Conservation (phyloP, 139 green algal genomes). For the Chlamydomonas urium region DNA sequence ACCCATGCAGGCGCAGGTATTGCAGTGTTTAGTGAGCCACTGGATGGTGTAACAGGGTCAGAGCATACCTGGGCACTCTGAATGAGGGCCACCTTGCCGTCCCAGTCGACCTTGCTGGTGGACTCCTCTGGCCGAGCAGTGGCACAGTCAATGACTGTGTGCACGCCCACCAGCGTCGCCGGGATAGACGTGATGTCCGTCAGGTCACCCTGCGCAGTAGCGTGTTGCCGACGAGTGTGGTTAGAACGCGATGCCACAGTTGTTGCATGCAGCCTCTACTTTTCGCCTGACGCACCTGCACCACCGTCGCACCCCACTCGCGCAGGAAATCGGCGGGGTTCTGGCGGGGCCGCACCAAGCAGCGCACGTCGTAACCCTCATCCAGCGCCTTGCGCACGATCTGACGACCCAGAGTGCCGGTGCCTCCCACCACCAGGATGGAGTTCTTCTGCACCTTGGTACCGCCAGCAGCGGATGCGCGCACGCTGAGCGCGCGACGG, state of each 20-base stretch:
- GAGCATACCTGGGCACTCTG: conserved; percentile 71
- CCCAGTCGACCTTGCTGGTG: conserved; percentile 91
- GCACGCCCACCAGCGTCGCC: conserved; percentile 92
- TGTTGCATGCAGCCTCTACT: not conserved
- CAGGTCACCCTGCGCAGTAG: conserved; percentile 77
- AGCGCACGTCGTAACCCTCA: conserved; percentile 97
- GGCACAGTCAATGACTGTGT: conserved; percentile 94
- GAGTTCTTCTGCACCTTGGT: conserved; percentile 44
- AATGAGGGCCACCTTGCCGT: conserved; percentile 97
- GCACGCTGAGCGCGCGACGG: not conserved
- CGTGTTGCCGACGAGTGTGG: not conserved
- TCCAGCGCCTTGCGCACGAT: conserved; percentile 93
- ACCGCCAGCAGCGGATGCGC: not conserved
- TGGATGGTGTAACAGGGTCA: not conserved
- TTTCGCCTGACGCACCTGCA: conserved; percentile 51
- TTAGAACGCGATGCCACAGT: not conserved
- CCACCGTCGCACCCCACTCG: conserved; percentile 95
- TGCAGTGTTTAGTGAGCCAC: not conserved
- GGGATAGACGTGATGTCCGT: conserved; percentile 87
- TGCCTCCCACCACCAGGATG: conserved; percentile 94
- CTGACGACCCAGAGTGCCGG: conserved; percentile 94
- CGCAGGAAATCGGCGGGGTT: conserved; percentile 96
- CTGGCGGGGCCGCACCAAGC: conserved; percentile 84
- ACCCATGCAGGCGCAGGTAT: not conserved
- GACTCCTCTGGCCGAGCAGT: conserved; percentile 95